phyloP scores from a whole-genome alignment of 495 filamentous ascomycete species.

The Penicillium verhagenii region DNA sequence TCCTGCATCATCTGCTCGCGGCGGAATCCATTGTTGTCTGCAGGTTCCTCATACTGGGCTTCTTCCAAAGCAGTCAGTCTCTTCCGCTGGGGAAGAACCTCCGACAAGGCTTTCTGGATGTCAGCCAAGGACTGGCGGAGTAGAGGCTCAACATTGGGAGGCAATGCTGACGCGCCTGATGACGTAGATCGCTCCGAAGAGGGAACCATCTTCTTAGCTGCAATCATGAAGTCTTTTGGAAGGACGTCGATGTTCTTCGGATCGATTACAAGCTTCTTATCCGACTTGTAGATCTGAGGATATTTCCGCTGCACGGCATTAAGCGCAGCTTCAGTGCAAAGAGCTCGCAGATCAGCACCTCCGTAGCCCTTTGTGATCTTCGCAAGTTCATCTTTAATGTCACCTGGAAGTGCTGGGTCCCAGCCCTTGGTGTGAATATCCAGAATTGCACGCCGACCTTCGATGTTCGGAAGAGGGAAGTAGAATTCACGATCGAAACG shows the following conservation, averaged over 20 bases:
- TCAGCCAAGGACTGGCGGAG: conserved; percentile 67
- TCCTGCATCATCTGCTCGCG: conserved; percentile 84
- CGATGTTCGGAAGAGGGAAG: conserved; percentile 82
- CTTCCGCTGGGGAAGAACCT: conserved; percentile 78
- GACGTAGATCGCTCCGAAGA: conserved; percentile 87
- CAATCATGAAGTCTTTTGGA: conserved; percentile 94
- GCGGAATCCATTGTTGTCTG: conserved; percentile 76
- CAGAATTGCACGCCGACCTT: conserved; percentile 78
- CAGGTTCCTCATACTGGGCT: conserved; percentile 85
- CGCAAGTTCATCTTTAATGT: conserved; percentile 81
- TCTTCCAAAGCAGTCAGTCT: conserved; percentile 87
- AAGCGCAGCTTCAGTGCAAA: conserved; percentile 97
- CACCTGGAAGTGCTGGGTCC: conserved; percentile 69
- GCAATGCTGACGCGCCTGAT: conserved; percentile 75
- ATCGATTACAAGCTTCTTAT: conserved; percentile 87
- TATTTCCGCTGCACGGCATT: conserved; percentile 95
- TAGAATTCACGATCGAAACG: conserved; percentile 98
- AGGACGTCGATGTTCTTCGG: conserved; percentile 77
- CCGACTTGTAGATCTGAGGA: conserved; percentile 91
- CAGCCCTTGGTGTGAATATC: conserved; percentile 96
- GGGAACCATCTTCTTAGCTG: conserved; percentile 91
- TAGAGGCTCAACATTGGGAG: conserved; percentile 75
- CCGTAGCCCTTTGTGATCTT: conserved; percentile 93
- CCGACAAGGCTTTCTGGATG: conserved; percentile 65
- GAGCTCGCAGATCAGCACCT: conserved; percentile 87